These are phyloP conservation scores for Colletotrichum magnum DNA, from an alignment of 2,329 filamentous ascomycete species.

Conservation along the genomic window DNA sequence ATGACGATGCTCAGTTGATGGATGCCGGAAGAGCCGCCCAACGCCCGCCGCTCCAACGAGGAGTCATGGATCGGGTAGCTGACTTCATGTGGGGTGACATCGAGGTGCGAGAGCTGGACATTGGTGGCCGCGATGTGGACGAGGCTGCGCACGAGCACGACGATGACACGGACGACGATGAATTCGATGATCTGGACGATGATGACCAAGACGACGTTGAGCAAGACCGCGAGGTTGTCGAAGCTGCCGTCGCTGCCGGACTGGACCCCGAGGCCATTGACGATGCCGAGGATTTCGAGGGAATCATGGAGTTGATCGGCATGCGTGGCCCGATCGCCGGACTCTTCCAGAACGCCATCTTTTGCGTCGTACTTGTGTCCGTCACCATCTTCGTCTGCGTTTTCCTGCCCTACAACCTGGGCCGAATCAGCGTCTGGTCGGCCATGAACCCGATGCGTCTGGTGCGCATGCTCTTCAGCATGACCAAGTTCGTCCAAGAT, in stretches of 20 bases:
- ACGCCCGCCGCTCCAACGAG: conserved; percentile 46
- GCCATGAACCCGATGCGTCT: conserved; percentile 85
- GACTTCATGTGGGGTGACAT: conserved; percentile 76
- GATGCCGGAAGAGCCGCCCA: conserved; percentile 31
- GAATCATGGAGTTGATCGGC: conserved; percentile 94
- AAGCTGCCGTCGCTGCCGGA: conserved; percentile 76
- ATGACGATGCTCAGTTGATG: conserved; percentile 15
- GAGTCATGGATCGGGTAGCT: conserved; percentile 61
- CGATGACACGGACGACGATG: conserved; percentile 56
- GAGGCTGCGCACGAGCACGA: conserved; percentile 68
- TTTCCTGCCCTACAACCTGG: conserved; percentile 92
- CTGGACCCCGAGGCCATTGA: conserved; percentile 83
- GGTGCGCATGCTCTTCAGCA: conserved; percentile 77
- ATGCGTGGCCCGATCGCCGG: conserved; percentile 94
- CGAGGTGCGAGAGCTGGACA: conserved; percentile 52
- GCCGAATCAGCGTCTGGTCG: conserved; percentile 85
- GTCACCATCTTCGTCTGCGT: conserved; percentile 88
- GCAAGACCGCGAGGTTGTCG: conserved; percentile 71
- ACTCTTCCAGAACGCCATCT: conserved; percentile 94
- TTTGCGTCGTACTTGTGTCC: conserved; percentile 91
- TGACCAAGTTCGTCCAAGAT: conserved; percentile 87
- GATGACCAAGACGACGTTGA: conserved; percentile 52
- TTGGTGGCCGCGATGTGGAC: conserved; percentile 45
- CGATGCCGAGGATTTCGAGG: conserved; percentile 94
- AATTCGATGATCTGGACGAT: conserved; percentile 50